These are phyloP conservation scores for Paecilomyces sp. DNA, from an alignment of 2,329 filamentous ascomycete genomes.

Conservation along the genomic window DNA sequence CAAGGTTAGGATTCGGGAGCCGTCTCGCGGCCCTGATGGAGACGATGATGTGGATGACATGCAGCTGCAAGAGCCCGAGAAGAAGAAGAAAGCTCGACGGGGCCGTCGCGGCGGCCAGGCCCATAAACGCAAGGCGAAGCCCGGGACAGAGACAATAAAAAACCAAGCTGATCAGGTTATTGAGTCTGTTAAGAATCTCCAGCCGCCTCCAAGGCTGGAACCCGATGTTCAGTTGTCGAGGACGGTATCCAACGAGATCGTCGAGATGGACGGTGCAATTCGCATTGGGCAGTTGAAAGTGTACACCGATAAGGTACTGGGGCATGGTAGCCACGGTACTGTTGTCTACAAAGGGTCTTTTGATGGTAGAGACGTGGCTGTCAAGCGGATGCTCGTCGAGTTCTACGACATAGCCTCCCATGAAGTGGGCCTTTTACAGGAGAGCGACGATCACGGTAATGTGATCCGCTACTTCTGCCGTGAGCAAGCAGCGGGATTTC, in stretches of 20 bases:
- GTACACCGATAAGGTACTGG: constrained; percentile 53
- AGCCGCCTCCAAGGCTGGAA: constrained; percentile 45
- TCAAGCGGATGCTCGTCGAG: constrained; percentile 93
- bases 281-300: constrained; percentile 57
- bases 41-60: constrained; percentile 26
- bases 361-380: constrained; percentile 84
- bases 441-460: constrained; percentile 93
- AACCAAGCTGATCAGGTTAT: constrained; percentile 55
- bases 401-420: constrained; percentile 94
- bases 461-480: constrained; percentile 96
- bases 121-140: constrained; percentile 48
- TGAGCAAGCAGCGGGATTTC: constrained; percentile 77
- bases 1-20: constrained; percentile 34
- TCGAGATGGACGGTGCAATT: constrained; percentile 53
- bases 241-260: constrained; percentile 48
- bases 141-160: constrained; percentile 43
- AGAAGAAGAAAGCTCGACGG: constrained; percentile 63
- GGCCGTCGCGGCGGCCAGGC: constrained; percentile 67
- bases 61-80: constrained; percentile 29
- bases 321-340: constrained; percentile 89
- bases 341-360: constrained; percentile 93
- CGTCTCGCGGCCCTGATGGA: constrained; percentile 23
- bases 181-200: constrained; percentile 45
- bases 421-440: constrained; percentile 81
- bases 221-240: constrained; percentile 53